Percentiles rank a stretch among this genome's conserved stretches.
These are phyloP conservation scores for Arabidopsis arenosa DNA, from an alignment of 345 rosid species.

Conservation along the genomic window DNA sequence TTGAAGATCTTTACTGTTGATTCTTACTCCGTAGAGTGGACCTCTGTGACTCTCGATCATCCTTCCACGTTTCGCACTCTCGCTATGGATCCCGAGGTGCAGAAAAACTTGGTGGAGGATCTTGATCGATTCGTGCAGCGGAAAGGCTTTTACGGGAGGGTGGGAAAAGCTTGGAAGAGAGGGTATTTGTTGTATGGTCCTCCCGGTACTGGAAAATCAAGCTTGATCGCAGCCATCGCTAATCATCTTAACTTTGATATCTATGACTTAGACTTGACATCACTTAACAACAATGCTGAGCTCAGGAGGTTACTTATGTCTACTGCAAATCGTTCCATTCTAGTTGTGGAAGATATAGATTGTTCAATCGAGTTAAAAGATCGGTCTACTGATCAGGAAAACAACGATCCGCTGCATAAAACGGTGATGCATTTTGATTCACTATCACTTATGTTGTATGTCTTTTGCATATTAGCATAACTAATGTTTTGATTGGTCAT, in stretches of 20 bases:
- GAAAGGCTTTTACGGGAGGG: constrained; percentile 57
- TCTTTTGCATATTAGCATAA: background rate
- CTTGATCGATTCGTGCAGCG: constrained; percentile 63
- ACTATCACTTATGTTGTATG: background rate
- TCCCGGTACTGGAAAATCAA: constrained; percentile 80
- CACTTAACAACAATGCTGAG: constrained; percentile 50
- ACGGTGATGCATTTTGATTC: constrained; percentile 24
- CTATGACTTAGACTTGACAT: constrained; percentile 65
- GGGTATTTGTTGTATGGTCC: constrained; percentile 81
- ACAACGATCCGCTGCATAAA: background rate
- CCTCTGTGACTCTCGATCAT: constrained; percentile 66
- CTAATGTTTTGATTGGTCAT: constrained; percentile 15
- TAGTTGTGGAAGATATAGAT: constrained; percentile 78
- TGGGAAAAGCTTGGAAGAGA: constrained; percentile 88
- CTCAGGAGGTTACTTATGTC: constrained; percentile 57
- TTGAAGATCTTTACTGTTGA: constrained; percentile 59
- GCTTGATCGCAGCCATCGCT: constrained; percentile 88
- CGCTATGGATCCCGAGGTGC: constrained; percentile 59
- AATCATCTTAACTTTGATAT: constrained; percentile 75
- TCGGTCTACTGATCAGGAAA: constrained; percentile 32
- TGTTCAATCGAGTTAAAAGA: constrained; percentile 61
- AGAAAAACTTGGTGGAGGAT: constrained; percentile 57
- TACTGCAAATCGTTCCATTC: constrained; percentile 66
- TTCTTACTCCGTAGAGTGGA: constrained; percentile 53
- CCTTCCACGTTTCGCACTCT: constrained; percentile 76